These are phyloP conservation scores for Rhododendron mucronatum DNA, from an alignment of 148 eudicot species.

Conservation along the genomic window DNA sequence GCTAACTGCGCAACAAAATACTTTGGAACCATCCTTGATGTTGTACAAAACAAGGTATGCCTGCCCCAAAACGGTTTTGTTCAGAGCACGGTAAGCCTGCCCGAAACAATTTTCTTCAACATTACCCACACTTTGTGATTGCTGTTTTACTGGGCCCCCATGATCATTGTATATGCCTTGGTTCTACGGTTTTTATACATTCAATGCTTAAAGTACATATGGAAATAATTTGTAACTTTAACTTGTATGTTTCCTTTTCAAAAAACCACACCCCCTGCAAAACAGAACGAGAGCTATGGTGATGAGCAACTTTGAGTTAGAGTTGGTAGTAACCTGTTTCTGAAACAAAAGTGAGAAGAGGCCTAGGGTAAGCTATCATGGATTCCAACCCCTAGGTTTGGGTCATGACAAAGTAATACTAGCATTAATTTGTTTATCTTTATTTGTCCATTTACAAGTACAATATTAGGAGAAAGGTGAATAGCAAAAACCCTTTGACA, in stretches of 20 bases:
- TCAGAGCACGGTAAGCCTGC: background rate
- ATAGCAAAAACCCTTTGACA: no score
- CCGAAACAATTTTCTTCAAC: background rate
- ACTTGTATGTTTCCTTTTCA: slow-evolving; percentile 70
- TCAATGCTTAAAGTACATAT: background rate
- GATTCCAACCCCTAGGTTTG: no score
- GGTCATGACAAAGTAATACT: no score
- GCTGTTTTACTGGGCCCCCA: background rate
- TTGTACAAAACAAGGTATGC: no score
- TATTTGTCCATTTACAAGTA: no score
- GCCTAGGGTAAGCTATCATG: background rate
- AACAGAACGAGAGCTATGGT: background rate
- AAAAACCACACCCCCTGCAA: slow-evolving; percentile 78
- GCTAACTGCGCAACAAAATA: no score
- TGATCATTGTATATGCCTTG: no score
- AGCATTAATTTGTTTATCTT: no score
- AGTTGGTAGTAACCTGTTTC: background rate
- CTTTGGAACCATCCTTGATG: no score
- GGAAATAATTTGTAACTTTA: slow-evolving; percentile 39
- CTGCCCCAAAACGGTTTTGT: background rate
- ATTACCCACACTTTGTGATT: background rate
- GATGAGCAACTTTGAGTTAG: background rate
- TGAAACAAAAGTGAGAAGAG: no score
- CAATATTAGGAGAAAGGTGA: no score
- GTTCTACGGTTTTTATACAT: background rate